Conservation (phyloP, 345 rosid species). For the Excoecaria agallocha region DNA sequence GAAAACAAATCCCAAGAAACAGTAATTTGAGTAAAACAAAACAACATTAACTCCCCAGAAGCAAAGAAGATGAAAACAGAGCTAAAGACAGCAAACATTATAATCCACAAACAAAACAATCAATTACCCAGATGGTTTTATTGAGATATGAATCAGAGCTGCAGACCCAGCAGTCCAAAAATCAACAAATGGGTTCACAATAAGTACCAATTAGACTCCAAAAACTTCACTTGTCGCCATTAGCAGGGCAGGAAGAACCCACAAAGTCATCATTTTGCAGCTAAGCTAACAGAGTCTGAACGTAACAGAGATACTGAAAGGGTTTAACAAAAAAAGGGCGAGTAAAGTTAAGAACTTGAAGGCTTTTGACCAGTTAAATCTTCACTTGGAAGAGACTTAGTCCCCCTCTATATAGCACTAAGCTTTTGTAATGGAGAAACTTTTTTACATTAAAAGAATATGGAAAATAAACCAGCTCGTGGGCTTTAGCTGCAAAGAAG, state of each 20-base stretch:
- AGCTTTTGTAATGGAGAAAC: conserved; percentile 30
- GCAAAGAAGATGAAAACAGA: conserved; percentile 11
- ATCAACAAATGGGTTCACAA: conserved; percentile 21
- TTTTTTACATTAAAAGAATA: conserved; percentile 50
- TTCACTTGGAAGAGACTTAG: conserved; percentile 31
- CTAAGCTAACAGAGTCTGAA: conserved; percentile 30
- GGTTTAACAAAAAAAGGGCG: conserved; percentile 23
- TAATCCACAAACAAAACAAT: conserved; percentile 18
- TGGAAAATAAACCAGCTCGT: conserved; percentile 31
- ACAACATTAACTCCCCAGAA: conserved; percentile 6
- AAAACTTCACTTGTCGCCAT: conserved; percentile 32
- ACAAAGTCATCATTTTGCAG: conserved; percentile 29
- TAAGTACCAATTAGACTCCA: conserved; percentile 20
- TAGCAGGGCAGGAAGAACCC: conserved; percentile 22
- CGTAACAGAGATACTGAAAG: conserved; percentile 19
- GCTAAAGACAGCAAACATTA: conserved; percentile 28
- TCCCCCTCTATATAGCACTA: conserved; percentile 19
- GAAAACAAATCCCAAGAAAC: conserved; percentile 28
- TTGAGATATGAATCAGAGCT: conserved; percentile 19
- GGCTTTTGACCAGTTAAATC: conserved; percentile 43
- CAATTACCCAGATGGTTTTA: conserved; percentile 13
- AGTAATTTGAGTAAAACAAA: conserved; percentile 13
- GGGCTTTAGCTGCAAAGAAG: conserved; percentile 33
- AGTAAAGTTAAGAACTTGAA: conserved; percentile 38
- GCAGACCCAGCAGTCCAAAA: conserved; percentile 9